Base-by-base conservation (phyloP, 805 yeast genomes). In the Myxozyma melibiosi region DNA sequence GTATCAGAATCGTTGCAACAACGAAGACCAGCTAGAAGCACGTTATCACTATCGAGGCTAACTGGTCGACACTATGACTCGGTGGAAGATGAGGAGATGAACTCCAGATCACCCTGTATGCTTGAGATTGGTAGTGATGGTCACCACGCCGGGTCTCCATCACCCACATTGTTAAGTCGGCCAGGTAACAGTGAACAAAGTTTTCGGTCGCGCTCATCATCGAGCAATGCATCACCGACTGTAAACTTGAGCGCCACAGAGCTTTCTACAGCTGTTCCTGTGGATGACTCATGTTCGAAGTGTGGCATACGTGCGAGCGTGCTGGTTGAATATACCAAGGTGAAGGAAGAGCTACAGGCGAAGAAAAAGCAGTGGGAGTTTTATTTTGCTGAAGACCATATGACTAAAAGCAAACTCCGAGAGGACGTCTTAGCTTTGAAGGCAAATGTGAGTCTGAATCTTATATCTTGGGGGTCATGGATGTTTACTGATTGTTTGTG, bases 321-420 rank as follows among this genome's bases (percentile, higher is more conserved):
- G 9, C 41, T 56, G 2, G 56, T 55, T 14, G 63, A 58, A 18
- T 37, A 43, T 31, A 38, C 61, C 3, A 55, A 51, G 18, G 51
- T 46, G 18, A 40, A 35, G 22, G 61, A 58, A 20, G 63, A 58
- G 35, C 51, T 58, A 20, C 41, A 30, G 14, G 35, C 46, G 11
- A 58, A 58, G 51, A 58, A 58, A 39, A 48, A 41, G 33, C 52
- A 51, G 28, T 56, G 61, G 61, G 62, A 58, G 24, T 25, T 14
- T 28, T 58, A 58, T 27, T 58, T 56, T 35, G 22, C 44, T 9
- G 51, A 51, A 18, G 63, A 58, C 37, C 44, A 56, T 16, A 42
- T 24, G 11, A 54, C 39, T 31, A 58, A 58, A 27, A 20, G 11
- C 2, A 14, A 20, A 18, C 30, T 54, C 20, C 20, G 27, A 35